A percentile compares a stretch with the other conserved stretches of the same genome.
phyloP scores from a whole-genome alignment of 179 eudicot species.

The Sideroxylon spinosum region DNA sequence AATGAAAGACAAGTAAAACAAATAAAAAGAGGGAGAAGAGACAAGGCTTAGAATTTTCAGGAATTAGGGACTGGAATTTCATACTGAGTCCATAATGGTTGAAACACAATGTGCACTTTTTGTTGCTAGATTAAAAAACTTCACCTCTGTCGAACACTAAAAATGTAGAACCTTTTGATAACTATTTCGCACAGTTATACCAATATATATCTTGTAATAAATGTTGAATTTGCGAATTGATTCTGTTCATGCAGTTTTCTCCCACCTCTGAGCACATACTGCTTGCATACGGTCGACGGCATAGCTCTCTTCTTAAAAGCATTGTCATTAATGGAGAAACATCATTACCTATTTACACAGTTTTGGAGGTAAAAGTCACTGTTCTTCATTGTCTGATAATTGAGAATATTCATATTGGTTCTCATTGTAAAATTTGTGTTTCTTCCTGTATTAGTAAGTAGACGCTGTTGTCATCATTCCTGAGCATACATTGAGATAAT shows the following conservation, averaged over 20 bases:
- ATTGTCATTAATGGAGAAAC: slow-evolving; percentile 75
- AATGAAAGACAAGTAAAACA: too few species aligned
- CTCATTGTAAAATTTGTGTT: background rate
- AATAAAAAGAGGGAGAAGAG: background rate
- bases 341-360: slow-evolving; percentile 73
- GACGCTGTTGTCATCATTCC: background rate
- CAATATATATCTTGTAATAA: background rate
- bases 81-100: background rate
- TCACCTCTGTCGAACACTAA: background rate
- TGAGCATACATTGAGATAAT: background rate
- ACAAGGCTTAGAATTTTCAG: background rate
- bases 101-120: background rate
- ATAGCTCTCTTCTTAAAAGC: slow-evolving; percentile 83
- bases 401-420: background rate
- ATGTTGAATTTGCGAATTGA: slow-evolving; percentile 4
- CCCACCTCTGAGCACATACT: slow-evolving; percentile 91
- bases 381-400: background rate
- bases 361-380: slow-evolving; percentile 60
- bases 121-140: background rate
- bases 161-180: background rate
- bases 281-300: slow-evolving; percentile 93
- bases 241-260: slow-evolving; percentile 60
- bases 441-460: too few species aligned
- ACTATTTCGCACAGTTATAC: background rate
- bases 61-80: background rate